These are phyloP conservation scores for Starmerella sp. DNA, from an alignment of 805 yeast species.

Conservation along the genomic window DNA sequence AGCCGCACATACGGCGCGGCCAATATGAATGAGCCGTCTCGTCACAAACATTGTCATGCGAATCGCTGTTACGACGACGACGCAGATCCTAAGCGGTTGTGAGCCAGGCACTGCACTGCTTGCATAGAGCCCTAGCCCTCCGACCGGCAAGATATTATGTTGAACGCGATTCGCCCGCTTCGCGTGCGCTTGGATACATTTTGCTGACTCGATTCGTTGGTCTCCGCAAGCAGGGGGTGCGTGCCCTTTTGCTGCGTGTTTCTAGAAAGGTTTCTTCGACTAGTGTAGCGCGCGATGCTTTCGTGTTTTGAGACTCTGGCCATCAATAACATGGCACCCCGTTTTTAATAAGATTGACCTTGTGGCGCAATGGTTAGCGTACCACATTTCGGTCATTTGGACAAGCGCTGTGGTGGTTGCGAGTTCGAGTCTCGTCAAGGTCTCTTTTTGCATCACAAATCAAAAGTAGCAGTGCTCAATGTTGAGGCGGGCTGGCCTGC, in stretches of 20 bases:
- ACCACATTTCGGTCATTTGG: slow-evolving; percentile 21
- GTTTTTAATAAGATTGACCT: slow-evolving; percentile 7
- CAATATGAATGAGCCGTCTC: neutral
- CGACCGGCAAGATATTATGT: no score
- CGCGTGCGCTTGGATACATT: no score
- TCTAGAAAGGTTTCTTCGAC: no score
- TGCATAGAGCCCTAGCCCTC: neutral
- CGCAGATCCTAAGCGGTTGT: neutral
- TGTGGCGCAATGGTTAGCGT: slow-evolving; percentile 25
- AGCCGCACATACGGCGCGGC: slow-evolving; percentile 1
- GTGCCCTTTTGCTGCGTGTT: no score
- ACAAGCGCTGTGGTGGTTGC: slow-evolving; percentile 22
- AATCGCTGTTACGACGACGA: neutral
- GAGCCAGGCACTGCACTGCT: neutral
- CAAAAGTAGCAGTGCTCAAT: neutral
- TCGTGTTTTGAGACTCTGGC: no score
- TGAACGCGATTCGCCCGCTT: no score
- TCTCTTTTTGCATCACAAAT: neutral
- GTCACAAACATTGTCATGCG: neutral
- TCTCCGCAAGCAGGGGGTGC: no score
- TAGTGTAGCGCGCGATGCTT: no score
- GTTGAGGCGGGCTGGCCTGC: no score
- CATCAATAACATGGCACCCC: no score
- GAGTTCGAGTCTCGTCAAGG: slow-evolving; percentile 25
- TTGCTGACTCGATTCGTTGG: no score